Evolutionary conservation across 2,329 filamentous ascomycete genomes (phyloP).

Genomic region (Clonostachys sp.): DNA sequence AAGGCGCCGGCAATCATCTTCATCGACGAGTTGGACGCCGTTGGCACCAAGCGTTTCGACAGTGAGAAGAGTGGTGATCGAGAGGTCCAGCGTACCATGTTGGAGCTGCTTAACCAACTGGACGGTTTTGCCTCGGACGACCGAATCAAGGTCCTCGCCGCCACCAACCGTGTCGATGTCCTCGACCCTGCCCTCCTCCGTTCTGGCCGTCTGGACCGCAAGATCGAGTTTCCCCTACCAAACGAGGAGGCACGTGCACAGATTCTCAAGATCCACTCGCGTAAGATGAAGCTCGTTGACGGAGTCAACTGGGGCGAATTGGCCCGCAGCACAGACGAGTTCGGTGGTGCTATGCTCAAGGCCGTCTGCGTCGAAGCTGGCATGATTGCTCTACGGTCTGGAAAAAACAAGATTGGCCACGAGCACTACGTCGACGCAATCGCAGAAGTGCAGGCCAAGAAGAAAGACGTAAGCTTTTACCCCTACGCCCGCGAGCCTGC

Average conservation of each 20-base stretch:
- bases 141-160: slow-evolving; percentile 91
- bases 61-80: slow-evolving; percentile 96
- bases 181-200: slow-evolving; percentile 87
- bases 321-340: slow-evolving; percentile 95
- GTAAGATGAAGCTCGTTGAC: slow-evolving; percentile 96
- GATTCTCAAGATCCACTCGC: slow-evolving; percentile 94
- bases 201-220: slow-evolving; percentile 88
- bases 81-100: slow-evolving; percentile 97
- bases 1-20: slow-evolving; percentile 99
- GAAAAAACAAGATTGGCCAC: slow-evolving; percentile 94
- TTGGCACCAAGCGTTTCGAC: slow-evolving; percentile 99
- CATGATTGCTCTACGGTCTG: slow-evolving; percentile 94
- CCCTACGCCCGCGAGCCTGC: neutral
- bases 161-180: slow-evolving; percentile 92
- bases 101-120: slow-evolving; percentile 96
- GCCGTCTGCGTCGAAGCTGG: slow-evolving; percentile 98
- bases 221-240: slow-evolving; percentile 96
- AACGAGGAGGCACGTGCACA: slow-evolving; percentile 97
- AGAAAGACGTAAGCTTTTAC: slow-evolving; percentile 69
- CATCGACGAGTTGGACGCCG: slow-evolving; percentile 95
- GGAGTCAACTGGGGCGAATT: slow-evolving; percentile 94
- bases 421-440: slow-evolving; percentile 99
- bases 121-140: slow-evolving; percentile 97
- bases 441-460: slow-evolving; percentile 90
- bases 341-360: slow-evolving; percentile 96